Percentiles rank a stretch among this genome's conserved stretches.
Conservation (phyloP, 257 asterid genomes). For the Solanum medicagineum region DNA sequence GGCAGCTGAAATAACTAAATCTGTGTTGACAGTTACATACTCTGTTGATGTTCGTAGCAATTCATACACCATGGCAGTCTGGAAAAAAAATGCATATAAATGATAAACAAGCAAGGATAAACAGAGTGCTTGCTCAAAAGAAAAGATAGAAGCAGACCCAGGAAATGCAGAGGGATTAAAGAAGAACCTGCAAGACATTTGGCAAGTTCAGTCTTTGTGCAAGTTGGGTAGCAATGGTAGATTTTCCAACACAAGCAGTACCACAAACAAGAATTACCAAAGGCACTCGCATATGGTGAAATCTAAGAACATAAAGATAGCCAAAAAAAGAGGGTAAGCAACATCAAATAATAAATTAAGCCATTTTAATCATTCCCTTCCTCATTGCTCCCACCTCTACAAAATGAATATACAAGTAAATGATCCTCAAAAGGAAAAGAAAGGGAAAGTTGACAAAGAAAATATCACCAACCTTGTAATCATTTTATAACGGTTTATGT, state of each 20-base stretch:
- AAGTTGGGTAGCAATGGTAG: constrained; percentile 95
- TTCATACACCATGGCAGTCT: constrained; percentile 99
- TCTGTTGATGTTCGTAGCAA: constrained; percentile 95
- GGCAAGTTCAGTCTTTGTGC: constrained; percentile 99
- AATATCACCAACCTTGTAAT: constrained; percentile 63
- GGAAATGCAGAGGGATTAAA: neutral
- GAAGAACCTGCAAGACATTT: constrained; percentile 78
- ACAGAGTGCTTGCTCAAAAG: neutral
- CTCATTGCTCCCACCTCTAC: neutral
- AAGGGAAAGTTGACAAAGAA: neutral
- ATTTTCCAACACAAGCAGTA: constrained; percentile 96
- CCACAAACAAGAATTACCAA: constrained; percentile 98
- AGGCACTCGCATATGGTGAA: constrained; percentile 97
- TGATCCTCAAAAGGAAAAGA: neutral
- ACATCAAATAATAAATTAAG: constrained; percentile 2
- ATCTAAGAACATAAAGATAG: constrained; percentile 34
- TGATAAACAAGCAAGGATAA: constrained; percentile 6
- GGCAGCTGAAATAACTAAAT: neutral
- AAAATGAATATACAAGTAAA: neutral
- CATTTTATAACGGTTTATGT: constrained; percentile 92
- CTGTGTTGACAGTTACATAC: constrained; percentile 34
- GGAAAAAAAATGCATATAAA: constrained; percentile 15
- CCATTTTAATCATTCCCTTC: neutral
- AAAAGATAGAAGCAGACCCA: neutral
- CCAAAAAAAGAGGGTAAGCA: neutral